Evolutionary conservation across 2,329 filamentous ascomycete species (phyloP), one percentile per base, ranked within the genome.

Genomic region (Bimuria novae-zelandiae): DNA sequence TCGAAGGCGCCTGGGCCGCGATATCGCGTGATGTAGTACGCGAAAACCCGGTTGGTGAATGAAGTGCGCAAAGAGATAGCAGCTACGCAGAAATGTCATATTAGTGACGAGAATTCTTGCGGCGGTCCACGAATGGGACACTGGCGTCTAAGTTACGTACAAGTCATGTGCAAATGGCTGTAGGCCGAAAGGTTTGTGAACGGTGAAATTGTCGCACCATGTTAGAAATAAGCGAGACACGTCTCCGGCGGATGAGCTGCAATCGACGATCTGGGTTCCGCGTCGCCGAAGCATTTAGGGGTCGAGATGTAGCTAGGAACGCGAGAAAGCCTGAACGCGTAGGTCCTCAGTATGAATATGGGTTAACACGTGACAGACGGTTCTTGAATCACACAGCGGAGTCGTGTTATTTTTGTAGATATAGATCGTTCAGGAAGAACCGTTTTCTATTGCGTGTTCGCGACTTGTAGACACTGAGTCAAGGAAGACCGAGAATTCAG

Each of bases 181-280:
- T n/a, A n/a, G n/a, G n/a, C n/a, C n/a, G 14, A 29, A 5, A 16
- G 12, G 7, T n/a, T 19, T 23, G n/a, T n/a, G 17, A 45, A 45
- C 29, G 42, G 29, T 45, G 29, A 45, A 17, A 8, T n/a, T 12
- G 6, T 45, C 29, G 29, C 35, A 45, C 29, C 17, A 45, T 19
- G n/a, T 35, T 19, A n/a, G 12, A 17, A 29, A 17, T 45, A 45
- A 45, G 42, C 42, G 42, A 45, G 29, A 29, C 23, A 27, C 42
- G 30, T 27, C 5, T 45, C 10, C 10, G 12, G 11, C 17, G 39
- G 39, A 10, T 7, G 29, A 23, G 42, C 17, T 25, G 27, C 10
- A n/a, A 45, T 45, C 42, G 42, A 30, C 42, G 42, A 45, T 45
- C 42, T 21, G 25, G 17, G 19, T 19, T 3, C 16, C 16, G 17